phyloP scores from a whole-genome alignment of 2,329 filamentous ascomycete species.

The Nemania sp. region DNA sequence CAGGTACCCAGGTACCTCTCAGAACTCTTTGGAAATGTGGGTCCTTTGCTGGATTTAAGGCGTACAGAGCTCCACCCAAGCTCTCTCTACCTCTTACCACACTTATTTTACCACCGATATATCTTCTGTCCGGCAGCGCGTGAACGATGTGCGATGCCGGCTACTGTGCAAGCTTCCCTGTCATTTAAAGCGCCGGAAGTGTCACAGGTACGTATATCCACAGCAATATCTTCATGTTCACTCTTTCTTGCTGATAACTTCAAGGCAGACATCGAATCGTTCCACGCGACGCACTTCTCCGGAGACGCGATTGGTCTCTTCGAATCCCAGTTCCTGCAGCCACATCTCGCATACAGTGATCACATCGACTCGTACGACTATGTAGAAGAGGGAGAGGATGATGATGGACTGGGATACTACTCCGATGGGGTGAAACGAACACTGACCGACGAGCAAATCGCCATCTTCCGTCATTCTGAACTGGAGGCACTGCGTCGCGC shows the following conservation, averaged over 20 bases:
- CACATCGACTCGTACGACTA: slow-evolving; percentile 38
- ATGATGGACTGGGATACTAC: slow-evolving; percentile 81
- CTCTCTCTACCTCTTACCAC: neutral
- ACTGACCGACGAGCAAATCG: slow-evolving; percentile 87
- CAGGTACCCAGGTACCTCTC: neutral
- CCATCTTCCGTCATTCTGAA: slow-evolving; percentile 88
- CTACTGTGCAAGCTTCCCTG: slow-evolving; percentile 20
- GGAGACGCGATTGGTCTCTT: slow-evolving; percentile 52
- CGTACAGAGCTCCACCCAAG: slow-evolving; percentile 3
- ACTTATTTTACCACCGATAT: neutral
- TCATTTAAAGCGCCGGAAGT: slow-evolving; percentile 42
- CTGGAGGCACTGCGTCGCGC: slow-evolving; percentile 71
- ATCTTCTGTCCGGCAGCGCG: neutral
- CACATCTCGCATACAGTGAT: slow-evolving; percentile 30
- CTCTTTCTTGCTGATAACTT: slow-evolving; percentile 32
- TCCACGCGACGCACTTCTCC: slow-evolving; percentile 66
- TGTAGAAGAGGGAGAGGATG: slow-evolving; percentile 43
- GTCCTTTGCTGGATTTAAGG: neutral
- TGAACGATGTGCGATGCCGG: slow-evolving; percentile 30
- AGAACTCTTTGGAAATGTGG: slow-evolving; percentile 14
- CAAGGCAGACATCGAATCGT: slow-evolving; percentile 63
- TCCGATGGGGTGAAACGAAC: slow-evolving; percentile 85
- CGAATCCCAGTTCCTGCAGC: slow-evolving; percentile 49
- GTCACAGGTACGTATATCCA: slow-evolving; percentile 42
- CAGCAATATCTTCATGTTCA: neutral